phyloP scores from a whole-genome alignment of 129 eudicot species.

The Tagetes patula region DNA sequence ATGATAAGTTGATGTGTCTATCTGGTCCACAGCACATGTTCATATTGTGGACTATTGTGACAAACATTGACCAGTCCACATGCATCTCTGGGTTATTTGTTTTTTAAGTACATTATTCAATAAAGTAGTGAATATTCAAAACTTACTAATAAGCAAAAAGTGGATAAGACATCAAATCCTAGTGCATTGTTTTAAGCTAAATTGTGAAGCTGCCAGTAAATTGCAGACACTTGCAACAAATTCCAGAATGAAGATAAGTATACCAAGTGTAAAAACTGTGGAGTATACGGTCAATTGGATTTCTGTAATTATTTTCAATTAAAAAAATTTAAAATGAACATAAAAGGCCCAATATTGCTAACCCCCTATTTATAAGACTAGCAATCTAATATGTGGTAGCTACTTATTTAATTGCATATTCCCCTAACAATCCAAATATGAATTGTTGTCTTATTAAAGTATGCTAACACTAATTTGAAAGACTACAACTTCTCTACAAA shows the following conservation, averaged over 20 bases:
- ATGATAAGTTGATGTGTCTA: slow-evolving; percentile 34
- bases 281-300: not conserved
- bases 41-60: slow-evolving; percentile 35
- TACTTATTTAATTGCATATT: not conserved
- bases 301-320: not conserved
- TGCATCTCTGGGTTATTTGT: slow-evolving; percentile 36
- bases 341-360: not conserved
- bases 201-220: slow-evolving; percentile 15
- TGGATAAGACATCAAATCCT: slow-evolving; percentile 22
- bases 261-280: slow-evolving; percentile 5
- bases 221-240: slow-evolving; percentile 16
- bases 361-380: not conserved
- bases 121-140: slow-evolving; percentile 24
- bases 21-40: slow-evolving; percentile 45
- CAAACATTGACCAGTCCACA: slow-evolving; percentile 46
- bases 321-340: not conserved
- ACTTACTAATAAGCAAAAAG: slow-evolving; percentile 26
- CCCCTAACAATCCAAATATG: slow-evolving; percentile 4
- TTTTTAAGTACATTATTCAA: slow-evolving; percentile 26
- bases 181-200: slow-evolving; percentile 16
- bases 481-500: not conserved
- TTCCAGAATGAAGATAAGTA: slow-evolving; percentile 14
- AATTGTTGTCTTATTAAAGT: not conserved
- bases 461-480: not conserved
- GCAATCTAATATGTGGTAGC: slow-evolving; percentile 10